Conservation (phyloP, 83 land plant genomes). For the Picea mariana region DNA sequence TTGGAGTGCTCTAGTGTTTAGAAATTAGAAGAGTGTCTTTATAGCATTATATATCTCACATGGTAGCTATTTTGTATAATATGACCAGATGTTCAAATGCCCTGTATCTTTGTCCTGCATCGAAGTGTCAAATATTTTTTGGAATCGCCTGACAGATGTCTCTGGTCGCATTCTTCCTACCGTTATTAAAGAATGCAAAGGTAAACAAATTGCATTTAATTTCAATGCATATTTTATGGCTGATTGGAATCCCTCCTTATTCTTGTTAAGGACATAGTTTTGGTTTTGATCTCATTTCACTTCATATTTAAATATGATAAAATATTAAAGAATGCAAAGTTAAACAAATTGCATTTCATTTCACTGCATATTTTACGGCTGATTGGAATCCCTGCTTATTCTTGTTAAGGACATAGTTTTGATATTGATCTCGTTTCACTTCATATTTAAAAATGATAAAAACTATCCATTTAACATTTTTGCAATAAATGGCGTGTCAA, state of each 20-base stretch:
- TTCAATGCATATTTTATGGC: not conserved
- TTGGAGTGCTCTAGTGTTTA: not conserved
- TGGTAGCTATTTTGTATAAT: conserved; percentile 5
- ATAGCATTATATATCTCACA: not conserved
- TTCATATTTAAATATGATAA: not conserved
- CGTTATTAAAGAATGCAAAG: conserved; percentile 69
- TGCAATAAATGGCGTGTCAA: not conserved
- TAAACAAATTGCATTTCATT: conserved; percentile 1
- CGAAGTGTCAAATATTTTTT: conserved; percentile 87
- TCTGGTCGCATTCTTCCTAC: conserved; percentile 70
- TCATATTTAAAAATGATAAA: not conserved
- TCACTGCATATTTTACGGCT: not conserved
- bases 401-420: not conserved
- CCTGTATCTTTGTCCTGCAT: conserved; percentile 68
- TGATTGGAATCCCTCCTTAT: not conserved
- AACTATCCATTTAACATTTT: not conserved
- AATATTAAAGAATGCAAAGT: conserved; percentile 57
- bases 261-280: not conserved
- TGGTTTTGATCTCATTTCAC: not conserved
- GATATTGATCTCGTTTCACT: not conserved
- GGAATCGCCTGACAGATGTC: conserved; percentile 88
- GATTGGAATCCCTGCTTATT: not conserved
- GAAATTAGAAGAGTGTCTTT: not conserved
- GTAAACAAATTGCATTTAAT: conserved; percentile 21
- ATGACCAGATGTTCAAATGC: conserved; percentile 50